phyloP scores from a whole-genome alignment of 495 filamentous ascomycete species.

The Penicillium paradoxum region DNA sequence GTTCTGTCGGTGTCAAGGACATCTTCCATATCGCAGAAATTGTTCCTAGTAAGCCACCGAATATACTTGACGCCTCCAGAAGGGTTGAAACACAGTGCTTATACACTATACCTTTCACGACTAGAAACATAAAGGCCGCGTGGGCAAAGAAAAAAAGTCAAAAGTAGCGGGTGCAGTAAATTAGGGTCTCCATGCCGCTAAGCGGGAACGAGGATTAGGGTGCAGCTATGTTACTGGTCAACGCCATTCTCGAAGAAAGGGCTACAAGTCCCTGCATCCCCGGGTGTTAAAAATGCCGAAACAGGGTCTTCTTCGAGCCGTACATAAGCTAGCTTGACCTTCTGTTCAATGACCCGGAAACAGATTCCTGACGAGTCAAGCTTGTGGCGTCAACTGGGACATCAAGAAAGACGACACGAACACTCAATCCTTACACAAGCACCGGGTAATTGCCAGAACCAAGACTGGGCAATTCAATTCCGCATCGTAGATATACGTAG shows the following conservation, averaged over 20 bases:
- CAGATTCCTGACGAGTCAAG: conserved; percentile 15
- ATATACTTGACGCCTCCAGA: too few relatives aligned
- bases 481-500: conserved; percentile 24
- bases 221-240: neutral
- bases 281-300: neutral
- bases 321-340: neutral
- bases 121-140: conserved; percentile 5
- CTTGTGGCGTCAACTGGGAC: conserved; percentile 21
- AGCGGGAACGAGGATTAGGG: conserved; percentile 5
- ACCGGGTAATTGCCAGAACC: conserved; percentile 7
- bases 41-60: too few relatives aligned
- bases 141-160: neutral
- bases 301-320: neutral
- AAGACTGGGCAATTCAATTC: conserved; percentile 9
- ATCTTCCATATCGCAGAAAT: too few relatives aligned
- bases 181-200: conserved; percentile 15
- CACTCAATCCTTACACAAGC: conserved; percentile 8
- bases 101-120: conserved; percentile 1
- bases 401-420: neutral
- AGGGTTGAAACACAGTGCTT: neutral
- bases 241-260: conserved; percentile 5
- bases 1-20: neutral
- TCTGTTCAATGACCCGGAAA: neutral
- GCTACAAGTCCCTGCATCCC: conserved; percentile 28
- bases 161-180: neutral